Base-by-base conservation (phyloP, 2,329 filamentous ascomycete genomes). In the Hysterium pulicare region DNA sequence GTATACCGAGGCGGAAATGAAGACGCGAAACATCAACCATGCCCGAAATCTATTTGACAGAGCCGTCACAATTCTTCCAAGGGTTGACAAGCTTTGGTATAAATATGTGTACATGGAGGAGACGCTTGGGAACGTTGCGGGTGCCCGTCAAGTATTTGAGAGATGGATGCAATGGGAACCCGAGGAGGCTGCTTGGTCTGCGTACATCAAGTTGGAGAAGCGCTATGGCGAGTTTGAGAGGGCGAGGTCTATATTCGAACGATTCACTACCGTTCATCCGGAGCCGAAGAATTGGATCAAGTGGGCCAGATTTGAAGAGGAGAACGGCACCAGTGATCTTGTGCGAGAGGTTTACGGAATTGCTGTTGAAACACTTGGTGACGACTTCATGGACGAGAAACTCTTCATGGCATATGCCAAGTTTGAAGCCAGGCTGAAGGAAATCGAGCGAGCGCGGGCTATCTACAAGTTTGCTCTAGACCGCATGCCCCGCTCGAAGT, bases 81-180 rank as follows among this genome's bases (percentile, higher is more conserved):
- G 93, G 44, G 81, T 97, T 31, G 90, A 97, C 66, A 97, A 97
- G 75, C 73, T 98, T 24, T 98, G 93, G 93, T 98, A 95, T 75
- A 97, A 97, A 67, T 98, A 96, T 74, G 89, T 95, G 20, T 95
- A 95, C 66, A 94, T 95, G 86, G 91, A 97, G 72, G 93, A 98
- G 77, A 97, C 91, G 71, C 78, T 98, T 41, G 90, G 90, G 5
- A 96, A 98, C 59, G 84, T 98, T 37, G 83, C 90, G 3, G 93
- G 91, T 26, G 94, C 90, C 2, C 77, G 93, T 45, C 88, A 95
- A 57, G 88, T 97, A 0, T 98, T 97, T 64, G 93, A 98, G 71
- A 79, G 93, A 34, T 98, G 93, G 93, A 91, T 98, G 86, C 84
- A 87, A 49, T 98, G 93, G 93, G 89, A 95, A 65, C 93, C 93